Conservation (phyloP, 495 filamentous ascomycete species). For the Thermothielavioides terrestris region DNA sequence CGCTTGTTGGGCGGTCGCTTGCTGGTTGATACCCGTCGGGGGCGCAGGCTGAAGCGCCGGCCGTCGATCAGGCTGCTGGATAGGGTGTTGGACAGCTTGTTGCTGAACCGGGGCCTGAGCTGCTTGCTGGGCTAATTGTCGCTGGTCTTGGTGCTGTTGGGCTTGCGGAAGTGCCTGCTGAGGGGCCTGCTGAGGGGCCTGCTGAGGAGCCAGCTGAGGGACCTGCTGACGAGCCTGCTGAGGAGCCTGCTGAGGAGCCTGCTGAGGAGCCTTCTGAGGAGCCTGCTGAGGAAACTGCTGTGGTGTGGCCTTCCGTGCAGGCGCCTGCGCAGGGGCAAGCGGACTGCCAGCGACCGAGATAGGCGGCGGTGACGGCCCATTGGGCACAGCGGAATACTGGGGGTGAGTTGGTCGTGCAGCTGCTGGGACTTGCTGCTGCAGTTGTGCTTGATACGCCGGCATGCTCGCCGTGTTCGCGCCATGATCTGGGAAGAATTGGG, state of each 20-base stretch:
- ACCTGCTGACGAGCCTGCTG: not conserved
- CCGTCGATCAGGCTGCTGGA: constrained; percentile 1
- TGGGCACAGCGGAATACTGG: constrained; percentile 8
- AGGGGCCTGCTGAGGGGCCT: not conserved
- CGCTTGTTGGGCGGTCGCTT: not conserved
- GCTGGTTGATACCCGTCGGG: not conserved
- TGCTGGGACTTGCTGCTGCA: constrained; percentile 6
- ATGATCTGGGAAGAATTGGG: constrained; percentile 7
- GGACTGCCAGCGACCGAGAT: constrained; percentile 10
- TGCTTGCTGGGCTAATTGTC: not conserved
- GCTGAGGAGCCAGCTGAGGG: constrained; percentile 24
- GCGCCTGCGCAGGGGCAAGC: constrained; percentile 2
- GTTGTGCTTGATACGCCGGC: constrained; percentile 8
- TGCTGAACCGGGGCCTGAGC: not conserved
- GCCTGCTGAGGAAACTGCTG: constrained; percentile 9
- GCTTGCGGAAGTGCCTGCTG: not conserved
- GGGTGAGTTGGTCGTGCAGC: constrained; percentile 9
- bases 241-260: constrained; percentile 13
- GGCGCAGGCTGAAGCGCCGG: not conserved
- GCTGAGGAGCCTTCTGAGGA: constrained; percentile 11
- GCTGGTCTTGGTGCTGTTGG: not conserved
- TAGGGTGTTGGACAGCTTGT: too few species aligned
- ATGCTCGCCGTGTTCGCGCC: not conserved
- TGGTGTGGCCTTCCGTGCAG: constrained; percentile 8
- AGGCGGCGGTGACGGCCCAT: constrained; percentile 14